A percentile compares a stretch with the other conserved stretches of the same genome.
Evolutionary conservation across 192 early-diverging fungal genomes (phyloP).

Genomic region (Funneliformis geosporum): DNA sequence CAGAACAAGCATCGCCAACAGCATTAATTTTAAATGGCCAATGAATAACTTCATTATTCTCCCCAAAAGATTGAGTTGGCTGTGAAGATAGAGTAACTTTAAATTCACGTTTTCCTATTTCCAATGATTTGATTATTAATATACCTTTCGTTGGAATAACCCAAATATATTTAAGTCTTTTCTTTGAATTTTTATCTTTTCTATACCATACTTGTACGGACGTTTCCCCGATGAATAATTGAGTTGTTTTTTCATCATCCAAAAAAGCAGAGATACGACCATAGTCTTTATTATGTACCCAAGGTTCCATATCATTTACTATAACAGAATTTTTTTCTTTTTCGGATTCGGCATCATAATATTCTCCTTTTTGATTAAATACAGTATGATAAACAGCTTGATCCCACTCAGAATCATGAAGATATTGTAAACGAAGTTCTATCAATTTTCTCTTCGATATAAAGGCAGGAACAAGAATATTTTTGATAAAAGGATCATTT

Average conservation of each 20-base stretch:
- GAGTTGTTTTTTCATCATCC: neutral
- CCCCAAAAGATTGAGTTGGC: no score
- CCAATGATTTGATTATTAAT: neutral
- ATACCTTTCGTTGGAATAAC: neutral
- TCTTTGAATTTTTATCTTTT: neutral
- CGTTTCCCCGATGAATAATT: constrained; percentile 17
- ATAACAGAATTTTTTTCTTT: neutral
- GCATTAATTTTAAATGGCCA: constrained; percentile 2
- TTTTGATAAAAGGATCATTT: neutral
- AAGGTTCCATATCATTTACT: constrained; percentile 19
- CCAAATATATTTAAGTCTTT: constrained; percentile 8
- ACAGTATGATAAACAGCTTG: neutral
- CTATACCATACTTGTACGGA: constrained; percentile 18
- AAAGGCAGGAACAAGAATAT: neutral
- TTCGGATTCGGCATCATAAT: neutral
- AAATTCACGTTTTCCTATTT: constrained; percentile 6
- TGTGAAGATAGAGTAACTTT: neutral
- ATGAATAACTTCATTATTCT: neutral
- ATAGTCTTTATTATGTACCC: neutral
- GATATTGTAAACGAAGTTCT: neutral
- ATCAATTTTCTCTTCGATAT: neutral
- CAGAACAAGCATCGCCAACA: neutral
- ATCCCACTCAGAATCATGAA: neutral
- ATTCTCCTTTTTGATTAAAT: constrained; percentile 10
- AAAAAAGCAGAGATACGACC: neutral